A percentile compares a stretch with the other conserved stretches of the same genome.
Conservation (phyloP, 1,284 basidiomycete genomes). For the Xanthoconium separans region DNA sequence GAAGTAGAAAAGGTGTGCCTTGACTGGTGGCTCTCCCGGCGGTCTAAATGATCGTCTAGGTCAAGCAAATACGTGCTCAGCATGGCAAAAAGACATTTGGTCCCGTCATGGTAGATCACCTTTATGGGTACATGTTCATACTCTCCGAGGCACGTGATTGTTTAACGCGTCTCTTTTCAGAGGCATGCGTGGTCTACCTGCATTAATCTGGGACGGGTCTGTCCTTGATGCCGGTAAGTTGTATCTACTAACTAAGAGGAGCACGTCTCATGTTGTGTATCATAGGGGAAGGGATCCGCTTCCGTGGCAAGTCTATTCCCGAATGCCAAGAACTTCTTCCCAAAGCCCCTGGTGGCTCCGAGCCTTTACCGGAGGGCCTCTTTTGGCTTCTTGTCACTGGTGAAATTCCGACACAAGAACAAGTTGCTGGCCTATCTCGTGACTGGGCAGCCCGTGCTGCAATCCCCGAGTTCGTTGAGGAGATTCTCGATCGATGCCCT, state of each 20-base stretch:
- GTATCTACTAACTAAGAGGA: background rate
- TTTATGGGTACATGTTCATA: slow-evolving; percentile 65
- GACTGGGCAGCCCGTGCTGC: slow-evolving; percentile 92
- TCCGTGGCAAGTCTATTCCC: slow-evolving; percentile 91
- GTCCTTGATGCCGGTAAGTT: slow-evolving; percentile 81
- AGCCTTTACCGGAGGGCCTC: slow-evolving; percentile 91
- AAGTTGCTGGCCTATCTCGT: slow-evolving; percentile 80
- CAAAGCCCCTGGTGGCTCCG: slow-evolving; percentile 84
- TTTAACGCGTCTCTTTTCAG: slow-evolving; percentile 42
- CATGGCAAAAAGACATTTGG: slow-evolving; percentile 92
- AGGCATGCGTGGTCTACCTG: slow-evolving; percentile 89
- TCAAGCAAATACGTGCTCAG: slow-evolving; percentile 79
- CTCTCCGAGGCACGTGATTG: background rate
- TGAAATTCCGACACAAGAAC: slow-evolving; percentile 87
- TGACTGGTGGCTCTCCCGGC: background rate
- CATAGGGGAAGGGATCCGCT: slow-evolving; percentile 92
- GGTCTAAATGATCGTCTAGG: slow-evolving; percentile 46
- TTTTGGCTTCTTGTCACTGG: slow-evolving; percentile 97
- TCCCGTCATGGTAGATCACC: slow-evolving; percentile 87
- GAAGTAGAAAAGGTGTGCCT: slow-evolving; percentile 78
- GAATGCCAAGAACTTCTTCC: slow-evolving; percentile 87
- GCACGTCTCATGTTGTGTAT: slow-evolving; percentile 1
- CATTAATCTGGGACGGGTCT: slow-evolving; percentile 93
- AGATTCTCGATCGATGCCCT: slow-evolving; percentile 90
- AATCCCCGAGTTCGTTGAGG: slow-evolving; percentile 90